These are phyloP conservation scores for Pseudozyma sp. DNA, from an alignment of 1,284 basidiomycete genomes.

Conservation along the genomic window DNA sequence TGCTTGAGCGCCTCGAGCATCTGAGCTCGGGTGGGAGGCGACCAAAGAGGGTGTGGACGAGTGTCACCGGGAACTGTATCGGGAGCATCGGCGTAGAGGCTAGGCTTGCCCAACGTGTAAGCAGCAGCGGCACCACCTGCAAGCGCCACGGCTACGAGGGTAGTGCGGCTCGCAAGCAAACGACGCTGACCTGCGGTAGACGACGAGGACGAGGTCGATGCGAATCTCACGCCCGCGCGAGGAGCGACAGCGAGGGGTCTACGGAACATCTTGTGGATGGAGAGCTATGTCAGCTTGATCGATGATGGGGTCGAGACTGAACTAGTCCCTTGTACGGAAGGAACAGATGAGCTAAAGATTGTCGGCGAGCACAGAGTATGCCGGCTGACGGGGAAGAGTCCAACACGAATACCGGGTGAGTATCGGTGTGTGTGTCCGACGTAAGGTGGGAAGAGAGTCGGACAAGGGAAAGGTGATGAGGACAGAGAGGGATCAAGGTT, in stretches of 20 bases:
- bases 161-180: slow-evolving; percentile 21
- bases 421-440: no score
- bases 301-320: background rate
- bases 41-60: slow-evolving; percentile 64
- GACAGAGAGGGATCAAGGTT: background rate
- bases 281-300: slow-evolving; percentile 8
- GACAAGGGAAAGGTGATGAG: background rate
- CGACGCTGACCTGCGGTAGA: slow-evolving; percentile 24
- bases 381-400: no score
- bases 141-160: slow-evolving; percentile 29
- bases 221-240: slow-evolving; percentile 41
- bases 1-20: slow-evolving; percentile 67
- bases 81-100: slow-evolving; percentile 46
- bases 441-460: background rate
- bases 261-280: slow-evolving; percentile 33
- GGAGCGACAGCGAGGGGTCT: slow-evolving; percentile 30
- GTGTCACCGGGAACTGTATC: slow-evolving; percentile 55
- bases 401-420: no score
- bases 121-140: slow-evolving; percentile 42
- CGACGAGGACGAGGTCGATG: slow-evolving; percentile 40
- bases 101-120: slow-evolving; percentile 27
- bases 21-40: slow-evolving; percentile 66
- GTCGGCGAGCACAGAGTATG: no score
- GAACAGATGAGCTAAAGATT: no score
- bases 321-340: background rate